Percentiles rank a stretch among this genome's conserved stretches.
These are phyloP conservation scores for Protomyces macrosporus DNA, from an alignment of 1,139 yeast species.

Conservation along the genomic window DNA sequence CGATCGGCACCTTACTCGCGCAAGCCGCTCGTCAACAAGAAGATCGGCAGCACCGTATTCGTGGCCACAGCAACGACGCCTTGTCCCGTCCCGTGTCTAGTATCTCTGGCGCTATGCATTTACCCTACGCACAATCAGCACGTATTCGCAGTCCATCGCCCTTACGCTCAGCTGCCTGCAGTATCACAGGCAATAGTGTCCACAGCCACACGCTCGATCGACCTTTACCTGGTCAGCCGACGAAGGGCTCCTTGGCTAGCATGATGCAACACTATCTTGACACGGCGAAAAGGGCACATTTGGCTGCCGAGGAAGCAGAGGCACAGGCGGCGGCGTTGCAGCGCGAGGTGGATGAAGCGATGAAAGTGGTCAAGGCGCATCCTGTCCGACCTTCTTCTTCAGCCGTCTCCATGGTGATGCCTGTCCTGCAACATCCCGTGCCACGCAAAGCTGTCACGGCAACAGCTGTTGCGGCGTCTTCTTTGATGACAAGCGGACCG, in stretches of 20 bases:
- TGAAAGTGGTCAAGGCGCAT: too few relatives aligned
- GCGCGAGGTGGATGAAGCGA: too few relatives aligned
- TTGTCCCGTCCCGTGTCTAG: background rate
- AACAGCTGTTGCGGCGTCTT: background rate
- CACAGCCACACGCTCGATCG: too few relatives aligned
- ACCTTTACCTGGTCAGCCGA: too few relatives aligned
- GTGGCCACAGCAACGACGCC: background rate
- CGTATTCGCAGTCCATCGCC: background rate
- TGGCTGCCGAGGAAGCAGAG: too few relatives aligned
- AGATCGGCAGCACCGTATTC: background rate
- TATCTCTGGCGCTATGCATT: background rate
- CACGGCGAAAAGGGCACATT: too few relatives aligned
- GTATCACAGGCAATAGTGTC: too few relatives aligned
- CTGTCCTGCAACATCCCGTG: background rate
- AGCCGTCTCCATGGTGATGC: background rate
- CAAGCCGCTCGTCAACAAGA: background rate
- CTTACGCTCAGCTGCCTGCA: background rate
- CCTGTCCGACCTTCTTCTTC: too few relatives aligned
- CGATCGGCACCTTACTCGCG: background rate
- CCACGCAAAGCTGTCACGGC: background rate
- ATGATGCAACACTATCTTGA: too few relatives aligned
- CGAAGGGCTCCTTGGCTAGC: too few relatives aligned
- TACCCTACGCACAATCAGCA: too few relatives aligned
- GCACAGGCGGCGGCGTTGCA: too few relatives aligned
- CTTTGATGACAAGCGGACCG: background rate